Evolutionary conservation across 2,329 filamentous ascomycete species (phyloP), one percentile per base, ranked within the genome.

Genomic region (Botrytis fragariae): DNA sequence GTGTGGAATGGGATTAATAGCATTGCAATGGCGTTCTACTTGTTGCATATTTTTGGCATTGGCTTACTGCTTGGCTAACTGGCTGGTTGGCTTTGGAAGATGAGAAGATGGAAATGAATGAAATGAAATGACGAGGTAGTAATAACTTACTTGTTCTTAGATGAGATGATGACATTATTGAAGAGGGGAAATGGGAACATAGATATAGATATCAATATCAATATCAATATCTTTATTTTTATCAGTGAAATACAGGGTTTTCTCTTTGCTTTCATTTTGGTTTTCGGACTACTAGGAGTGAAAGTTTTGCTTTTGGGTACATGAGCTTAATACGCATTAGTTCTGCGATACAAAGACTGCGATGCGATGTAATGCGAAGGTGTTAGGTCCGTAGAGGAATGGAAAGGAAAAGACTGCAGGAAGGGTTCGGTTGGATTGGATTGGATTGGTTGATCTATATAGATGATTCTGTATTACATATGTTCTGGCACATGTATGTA

Each of bases 21-120:
- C 65, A 69, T 69, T 25, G 51, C 48, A 69, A 29, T 57, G 65
- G 65, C 65, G 65, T 69, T 69, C 29, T 32, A 42, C 8, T 57
- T 42, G 25, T 39, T 69, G 48, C 65, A 69, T 69, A 57, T 57
- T 44, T 44, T 48, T 63, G 29, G 54, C 35, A 70, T 25, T 63
- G 25, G 68, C 29, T 44, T 45, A 12, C 16, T 69, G n/a, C 35
- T 42, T 62, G 68, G 54, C 67, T 69, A n/a, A 22, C n/a, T 45
- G 20, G 51, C 51, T 51, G 44, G 51, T 20, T 69, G 51, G 68
- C 45, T 67, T 67, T 54, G 48, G 22, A 16, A n/a, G 37, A 35
- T 42, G 14, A 29, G 68, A 54, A n/a, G 68, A 45, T 29, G 32
- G n/a, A 39, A 51, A 48, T n/a, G 37, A 37, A 45, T 44, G 39